Conservation (phyloP, 2,329 filamentous ascomycete species). For the Neocatenulostroma microsporum region DNA sequence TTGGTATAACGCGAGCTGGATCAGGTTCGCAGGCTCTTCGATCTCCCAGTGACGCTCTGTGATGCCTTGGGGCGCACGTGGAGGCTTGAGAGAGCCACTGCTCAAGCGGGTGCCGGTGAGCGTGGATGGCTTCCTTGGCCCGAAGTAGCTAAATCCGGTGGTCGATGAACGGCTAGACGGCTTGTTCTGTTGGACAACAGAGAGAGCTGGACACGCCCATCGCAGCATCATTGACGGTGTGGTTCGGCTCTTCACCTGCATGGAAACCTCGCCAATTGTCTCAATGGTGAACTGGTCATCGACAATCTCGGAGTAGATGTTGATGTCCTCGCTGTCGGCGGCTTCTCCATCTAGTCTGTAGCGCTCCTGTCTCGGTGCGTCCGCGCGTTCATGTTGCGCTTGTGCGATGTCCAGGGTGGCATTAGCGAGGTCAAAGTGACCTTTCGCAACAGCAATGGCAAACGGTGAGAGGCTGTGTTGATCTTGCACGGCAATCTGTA, state of each 20-base stretch:
- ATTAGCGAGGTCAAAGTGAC: slow-evolving; percentile 56
- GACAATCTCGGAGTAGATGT: slow-evolving; percentile 44
- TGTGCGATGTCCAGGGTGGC: slow-evolving; percentile 62
- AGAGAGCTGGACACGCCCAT: slow-evolving; percentile 21
- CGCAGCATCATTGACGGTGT: slow-evolving; percentile 49
- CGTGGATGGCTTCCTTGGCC: slow-evolving; percentile 10
- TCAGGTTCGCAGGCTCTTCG: slow-evolving; percentile 15
- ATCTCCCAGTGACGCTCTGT: slow-evolving; percentile 9
- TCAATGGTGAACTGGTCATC: slow-evolving; percentile 67
- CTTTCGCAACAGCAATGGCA: slow-evolving; percentile 58
- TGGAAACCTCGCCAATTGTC: slow-evolving; percentile 61
- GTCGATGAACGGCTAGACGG: neutral
- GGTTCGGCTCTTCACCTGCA: slow-evolving; percentile 57
- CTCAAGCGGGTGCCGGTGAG: slow-evolving; percentile 11
- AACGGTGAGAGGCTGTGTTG: slow-evolving; percentile 51
- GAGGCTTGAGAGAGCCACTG: slow-evolving; percentile 11
- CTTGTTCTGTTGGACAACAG: too few relatives aligned
- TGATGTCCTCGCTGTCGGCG: slow-evolving; percentile 26
- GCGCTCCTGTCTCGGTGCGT: slow-evolving; percentile 10
- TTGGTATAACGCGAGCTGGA: slow-evolving; percentile 31
- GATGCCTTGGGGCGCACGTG: neutral
- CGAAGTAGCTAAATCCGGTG: slow-evolving; percentile 13
- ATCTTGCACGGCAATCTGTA: slow-evolving; percentile 58
- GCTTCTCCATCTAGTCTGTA: slow-evolving; percentile 24
- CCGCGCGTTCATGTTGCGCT: slow-evolving; percentile 55